phyloP scores from a whole-genome alignment of 306 rosid genomes.

The Prunus fruticosa region DNA sequence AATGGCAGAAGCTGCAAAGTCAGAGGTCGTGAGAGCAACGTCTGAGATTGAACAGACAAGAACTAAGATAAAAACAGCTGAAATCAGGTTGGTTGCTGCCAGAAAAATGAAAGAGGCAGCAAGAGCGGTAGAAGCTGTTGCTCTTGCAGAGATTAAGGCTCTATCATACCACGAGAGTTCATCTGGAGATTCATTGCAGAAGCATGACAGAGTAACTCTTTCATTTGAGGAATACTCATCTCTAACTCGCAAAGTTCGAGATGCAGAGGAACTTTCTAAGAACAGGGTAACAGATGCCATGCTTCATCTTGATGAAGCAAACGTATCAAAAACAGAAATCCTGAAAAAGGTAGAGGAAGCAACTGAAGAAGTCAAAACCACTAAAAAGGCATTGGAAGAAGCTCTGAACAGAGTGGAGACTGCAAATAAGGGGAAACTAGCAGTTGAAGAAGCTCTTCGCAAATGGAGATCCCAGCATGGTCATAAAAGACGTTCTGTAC shows the following conservation, averaged over 20 bases:
- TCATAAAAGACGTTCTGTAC: conserved; percentile 51
- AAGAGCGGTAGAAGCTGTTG: conserved; percentile 78
- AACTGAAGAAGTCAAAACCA: conserved; percentile 65
- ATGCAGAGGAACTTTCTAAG: conserved; percentile 61
- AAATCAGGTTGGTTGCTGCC: conserved; percentile 78
- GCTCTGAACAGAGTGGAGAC: conserved; percentile 83
- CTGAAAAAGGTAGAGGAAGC: conserved; percentile 78
- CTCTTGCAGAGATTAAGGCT: conserved; percentile 70
- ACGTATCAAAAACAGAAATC: conserved; percentile 55
- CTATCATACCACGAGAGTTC: conserved; percentile 43
- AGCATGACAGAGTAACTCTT: conserved; percentile 57
- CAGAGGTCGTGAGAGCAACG: conserved; percentile 55
- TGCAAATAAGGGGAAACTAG: conserved; percentile 75
- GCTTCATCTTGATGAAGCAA: conserved; percentile 70
- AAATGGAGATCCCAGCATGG: conserved; percentile 73
- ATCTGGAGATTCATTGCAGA: conserved; percentile 35
- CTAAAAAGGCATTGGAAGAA: conserved; percentile 71
- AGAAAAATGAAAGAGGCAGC: conserved; percentile 95
- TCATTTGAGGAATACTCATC: conserved; percentile 67
- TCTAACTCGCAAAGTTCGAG: conserved; percentile 52
- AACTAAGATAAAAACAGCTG: conserved; percentile 68
- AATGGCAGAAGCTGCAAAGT: conserved; percentile 69
- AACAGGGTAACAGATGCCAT: conserved; percentile 65
- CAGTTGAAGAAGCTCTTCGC: conserved; percentile 79
- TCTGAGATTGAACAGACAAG: conserved; percentile 80